Percentiles rank a stretch among this genome's conserved stretches.
Evolutionary conservation across 768 basidiomycete genomes (phyloP).

Genomic region (Sporobolomyces pararoseus): DNA sequence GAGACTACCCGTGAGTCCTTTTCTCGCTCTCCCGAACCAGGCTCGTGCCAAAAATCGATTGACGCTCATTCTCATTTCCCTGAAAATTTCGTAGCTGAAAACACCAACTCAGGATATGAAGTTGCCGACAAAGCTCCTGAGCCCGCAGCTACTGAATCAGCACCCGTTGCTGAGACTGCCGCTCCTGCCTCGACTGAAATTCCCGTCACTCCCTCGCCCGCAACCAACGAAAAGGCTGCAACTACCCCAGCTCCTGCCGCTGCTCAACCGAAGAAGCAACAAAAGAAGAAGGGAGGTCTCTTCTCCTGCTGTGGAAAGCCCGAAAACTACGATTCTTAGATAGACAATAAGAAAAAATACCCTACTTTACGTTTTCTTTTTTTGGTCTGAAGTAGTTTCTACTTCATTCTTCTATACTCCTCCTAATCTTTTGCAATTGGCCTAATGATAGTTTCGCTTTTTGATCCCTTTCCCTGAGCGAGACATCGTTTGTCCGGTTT

Average conservation of each 20-base stretch:
- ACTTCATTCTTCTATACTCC: neutral
- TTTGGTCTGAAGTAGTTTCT: too few relatives aligned
- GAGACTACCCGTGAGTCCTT: neutral
- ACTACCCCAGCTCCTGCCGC: neutral
- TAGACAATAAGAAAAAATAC: too few relatives aligned
- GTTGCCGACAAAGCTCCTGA: constrained; percentile 17
- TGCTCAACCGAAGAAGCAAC: constrained; percentile 15
- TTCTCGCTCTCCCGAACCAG: constrained; percentile 1
- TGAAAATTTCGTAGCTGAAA: neutral
- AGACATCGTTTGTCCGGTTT: too few relatives aligned
- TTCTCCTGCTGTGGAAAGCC: constrained; percentile 39
- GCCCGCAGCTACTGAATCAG: neutral
- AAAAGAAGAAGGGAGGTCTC: constrained; percentile 37
- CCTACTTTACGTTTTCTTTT: too few relatives aligned
- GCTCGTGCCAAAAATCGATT: too few relatives aligned
- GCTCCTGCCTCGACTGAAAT: neutral
- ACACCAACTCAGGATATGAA: constrained; percentile 17
- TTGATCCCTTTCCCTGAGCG: too few relatives aligned
- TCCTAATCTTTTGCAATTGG: too few relatives aligned
- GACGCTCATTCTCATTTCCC: too few relatives aligned
- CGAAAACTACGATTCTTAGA: constrained; percentile 34
- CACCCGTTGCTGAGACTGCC: constrained; percentile 1
- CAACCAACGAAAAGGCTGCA: neutral
- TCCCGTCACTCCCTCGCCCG: neutral
- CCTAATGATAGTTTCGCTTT: too few relatives aligned